phyloP scores from a whole-genome alignment of 2,329 filamentous ascomycete genomes.

The Stemphylium vesicarium region DNA sequence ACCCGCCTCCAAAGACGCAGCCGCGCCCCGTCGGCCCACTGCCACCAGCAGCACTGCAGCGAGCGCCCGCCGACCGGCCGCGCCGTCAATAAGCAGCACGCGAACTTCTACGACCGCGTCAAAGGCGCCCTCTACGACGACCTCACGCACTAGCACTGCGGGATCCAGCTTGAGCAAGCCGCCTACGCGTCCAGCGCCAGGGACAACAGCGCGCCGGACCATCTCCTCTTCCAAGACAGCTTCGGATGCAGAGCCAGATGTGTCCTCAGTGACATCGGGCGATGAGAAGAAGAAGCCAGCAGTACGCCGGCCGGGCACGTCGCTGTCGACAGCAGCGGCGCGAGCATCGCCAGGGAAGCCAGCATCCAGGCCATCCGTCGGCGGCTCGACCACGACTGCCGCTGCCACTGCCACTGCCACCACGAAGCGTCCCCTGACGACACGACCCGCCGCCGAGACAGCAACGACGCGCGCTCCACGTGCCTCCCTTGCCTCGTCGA shows the following conservation, averaged over 20 bases:
- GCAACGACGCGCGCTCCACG: slow-evolving; percentile 35
- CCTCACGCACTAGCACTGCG: slow-evolving; percentile 32
- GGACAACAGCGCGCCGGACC: slow-evolving; percentile 32
- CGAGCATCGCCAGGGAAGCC: slow-evolving; percentile 36
- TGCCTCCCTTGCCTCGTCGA: slow-evolving; percentile 35
- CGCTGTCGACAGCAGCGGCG: slow-evolving; percentile 18
- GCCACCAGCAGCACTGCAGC: slow-evolving; percentile 20
- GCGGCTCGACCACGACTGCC: slow-evolving; percentile 5
- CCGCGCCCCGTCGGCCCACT: slow-evolving; percentile 38
- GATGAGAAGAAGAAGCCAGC: slow-evolving; percentile 46
- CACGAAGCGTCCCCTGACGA: slow-evolving; percentile 39
- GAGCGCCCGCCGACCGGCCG: slow-evolving; percentile 33
- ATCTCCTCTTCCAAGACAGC: slow-evolving; percentile 29
- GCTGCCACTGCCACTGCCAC: slow-evolving; percentile 21
- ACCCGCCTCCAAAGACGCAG: slow-evolving; percentile 35
- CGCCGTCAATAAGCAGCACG: slow-evolving; percentile 25
- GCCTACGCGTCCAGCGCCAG: slow-evolving; percentile 41
- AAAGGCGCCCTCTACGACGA: slow-evolving; percentile 30
- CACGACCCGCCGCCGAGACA: slow-evolving; percentile 34
- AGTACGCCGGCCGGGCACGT: slow-evolving; percentile 32
- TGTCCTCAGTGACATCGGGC: slow-evolving; percentile 44
- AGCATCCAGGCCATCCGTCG: slow-evolving; percentile 8
- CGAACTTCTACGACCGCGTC: slow-evolving; percentile 36
- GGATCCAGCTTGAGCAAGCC: slow-evolving; percentile 46
- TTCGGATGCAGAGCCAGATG: slow-evolving; percentile 42